These are phyloP conservation scores for Syzygium aqueum DNA, from an alignment of 345 rosid species.

Conservation along the genomic window DNA sequence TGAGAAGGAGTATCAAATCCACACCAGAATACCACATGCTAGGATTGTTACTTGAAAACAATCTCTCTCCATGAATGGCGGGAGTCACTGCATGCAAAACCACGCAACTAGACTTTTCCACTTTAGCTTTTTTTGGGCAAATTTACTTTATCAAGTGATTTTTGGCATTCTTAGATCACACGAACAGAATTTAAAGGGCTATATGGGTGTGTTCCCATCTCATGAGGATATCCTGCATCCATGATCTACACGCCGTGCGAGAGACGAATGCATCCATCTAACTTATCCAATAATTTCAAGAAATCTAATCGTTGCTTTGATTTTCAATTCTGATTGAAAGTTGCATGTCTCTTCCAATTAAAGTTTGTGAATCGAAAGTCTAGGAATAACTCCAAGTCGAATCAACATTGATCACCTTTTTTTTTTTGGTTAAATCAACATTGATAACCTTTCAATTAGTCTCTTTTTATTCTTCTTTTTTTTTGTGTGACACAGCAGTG, in stretches of 20 bases:
- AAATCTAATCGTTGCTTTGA: neutral
- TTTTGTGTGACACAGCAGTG: neutral
- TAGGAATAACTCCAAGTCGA: neutral
- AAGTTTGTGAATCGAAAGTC: neutral
- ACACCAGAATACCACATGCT: neutral
- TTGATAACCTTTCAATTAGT: accelerated
- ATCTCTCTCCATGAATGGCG: neutral
- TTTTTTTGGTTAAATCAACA: too few species aligned
- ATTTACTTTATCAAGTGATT: neutral
- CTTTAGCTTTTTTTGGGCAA: neutral
- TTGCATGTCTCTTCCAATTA: neutral
- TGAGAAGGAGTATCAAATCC: neutral
- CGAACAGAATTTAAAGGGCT: too few species aligned
- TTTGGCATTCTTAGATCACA: neutral
- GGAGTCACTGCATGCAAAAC: neutral
- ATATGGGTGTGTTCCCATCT: neutral
- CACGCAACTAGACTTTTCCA: neutral
- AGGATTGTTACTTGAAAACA: neutral
- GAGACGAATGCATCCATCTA: neutral
- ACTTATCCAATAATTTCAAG: neutral
- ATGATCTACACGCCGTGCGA: neutral
- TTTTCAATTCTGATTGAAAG: neutral
- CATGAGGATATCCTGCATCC: neutral
- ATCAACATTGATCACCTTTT: neutral
- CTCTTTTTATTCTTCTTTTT: too few species aligned